Evolutionary conservation across 2,329 filamentous ascomycete species (phyloP), one percentile per base, ranked within the genome.

Genomic region (Ophiostoma montium): DNA sequence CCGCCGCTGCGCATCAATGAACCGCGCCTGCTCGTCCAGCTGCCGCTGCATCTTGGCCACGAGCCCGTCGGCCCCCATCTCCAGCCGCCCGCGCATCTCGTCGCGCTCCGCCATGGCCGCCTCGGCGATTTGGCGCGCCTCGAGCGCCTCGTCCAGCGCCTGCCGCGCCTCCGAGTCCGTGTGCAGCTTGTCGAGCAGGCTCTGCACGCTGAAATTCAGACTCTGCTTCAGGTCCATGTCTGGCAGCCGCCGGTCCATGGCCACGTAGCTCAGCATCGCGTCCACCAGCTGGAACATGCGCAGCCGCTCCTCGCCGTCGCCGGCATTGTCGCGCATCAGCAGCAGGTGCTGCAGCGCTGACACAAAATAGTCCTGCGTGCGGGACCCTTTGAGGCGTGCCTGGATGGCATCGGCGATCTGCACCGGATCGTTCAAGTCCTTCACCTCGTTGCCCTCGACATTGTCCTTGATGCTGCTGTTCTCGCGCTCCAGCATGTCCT

Each of bases 211-310:
- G 60, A 96, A 96, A 64, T 94, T 95, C 56, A 98, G 76, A 61
- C 88, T 94, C 65, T 96, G 90, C 70, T 95, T 95, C 52, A 98
- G 76, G 63, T 98, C 92, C 80, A 96, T 90, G 65, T 98, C 90
- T 35, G 92, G 92, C 55, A 96, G 67, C 55, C 92, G 78, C 61
- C 92, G 79, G 65, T 98, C 92, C 90, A 98, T 98, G 58, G 90
- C 90, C 54, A 98, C 90, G 65, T 96, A 96, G 65, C 88, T 95
- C 56, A 98, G 79, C 88, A 96, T 96, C n/a, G 86, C 83, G 66
- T 98, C 92, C 27, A 96, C 89, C 27, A 98, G 78, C 69, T 96
- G 92, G 67, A 96, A 98, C 83, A 95, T 92, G 45, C 87, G 82
- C 53, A 95, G 68, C 13, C 88, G 80, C 65, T 98, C 92, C 62